Conservation (phyloP, 106 monocot genomes). For the Platanthera zijinensis region DNA sequence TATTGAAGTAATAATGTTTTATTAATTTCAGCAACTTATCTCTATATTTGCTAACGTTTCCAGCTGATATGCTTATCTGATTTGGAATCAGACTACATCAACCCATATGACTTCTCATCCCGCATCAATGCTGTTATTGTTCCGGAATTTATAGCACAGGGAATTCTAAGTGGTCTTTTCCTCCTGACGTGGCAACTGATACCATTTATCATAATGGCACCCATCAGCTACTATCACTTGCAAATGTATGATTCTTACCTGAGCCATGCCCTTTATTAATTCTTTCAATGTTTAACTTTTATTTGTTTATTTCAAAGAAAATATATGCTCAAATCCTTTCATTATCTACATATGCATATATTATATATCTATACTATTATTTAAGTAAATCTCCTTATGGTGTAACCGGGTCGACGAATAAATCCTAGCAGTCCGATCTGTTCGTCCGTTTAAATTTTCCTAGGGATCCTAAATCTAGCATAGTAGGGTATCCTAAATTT, state of each 20-base stretch:
- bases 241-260: constrained; percentile 41
- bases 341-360: too few species aligned
- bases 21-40: background rate
- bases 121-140: constrained; percentile 79
- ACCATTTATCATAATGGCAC: constrained; percentile 81
- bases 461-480: too few species aligned
- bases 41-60: background rate
- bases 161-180: constrained; percentile 45
- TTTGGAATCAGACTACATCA: constrained; percentile 95
- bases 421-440: too few species aligned
- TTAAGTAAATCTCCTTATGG: too few species aligned
- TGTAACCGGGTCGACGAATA: too few species aligned
- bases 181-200: constrained; percentile 89
- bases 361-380: too few species aligned
- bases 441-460: too few species aligned
- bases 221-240: constrained; percentile 68
- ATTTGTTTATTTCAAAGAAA: too few species aligned
- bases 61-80: constrained; percentile 88
- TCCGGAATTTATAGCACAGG: constrained; percentile 70
- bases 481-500: too few species aligned
- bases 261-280: background rate
- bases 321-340: too few species aligned
- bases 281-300: background rate
- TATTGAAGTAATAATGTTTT: too few species aligned
- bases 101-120: constrained; percentile 88